Percentiles rank a stretch among this genome's conserved stretches.
Evolutionary conservation across 2,329 filamentous ascomycete genomes (phyloP).

Genomic region (Trichoderma semiorbis): DNA sequence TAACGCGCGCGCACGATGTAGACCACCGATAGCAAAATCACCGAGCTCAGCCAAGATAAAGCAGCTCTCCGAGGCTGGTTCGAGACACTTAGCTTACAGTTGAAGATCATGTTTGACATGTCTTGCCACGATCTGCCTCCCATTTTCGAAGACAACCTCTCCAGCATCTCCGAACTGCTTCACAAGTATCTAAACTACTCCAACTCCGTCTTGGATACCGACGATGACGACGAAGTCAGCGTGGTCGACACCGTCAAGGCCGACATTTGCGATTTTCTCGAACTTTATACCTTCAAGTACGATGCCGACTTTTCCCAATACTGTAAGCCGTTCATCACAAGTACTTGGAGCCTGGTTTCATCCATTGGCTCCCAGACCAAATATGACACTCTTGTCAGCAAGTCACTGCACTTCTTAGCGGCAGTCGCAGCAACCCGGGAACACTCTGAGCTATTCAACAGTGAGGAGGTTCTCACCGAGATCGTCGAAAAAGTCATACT

Average conservation of each 20-base stretch:
- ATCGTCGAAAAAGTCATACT: conserved; percentile 95
- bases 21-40: conserved; percentile 68
- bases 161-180: conserved; percentile 70
- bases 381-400: conserved; percentile 92
- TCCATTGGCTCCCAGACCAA: conserved; percentile 83
- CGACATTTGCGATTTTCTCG: conserved; percentile 86
- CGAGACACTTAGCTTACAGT: conserved; percentile 78
- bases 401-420: conserved; percentile 89
- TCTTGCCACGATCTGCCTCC: conserved; percentile 96
- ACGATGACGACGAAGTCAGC: conserved; percentile 86
- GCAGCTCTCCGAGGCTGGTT: conserved; percentile 73
- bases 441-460: conserved; percentile 83
- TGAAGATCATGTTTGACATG: conserved; percentile 93
- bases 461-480: conserved; percentile 71
- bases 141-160: conserved; percentile 86
- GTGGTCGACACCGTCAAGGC: conserved; percentile 83
- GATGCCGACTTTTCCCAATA: conserved; percentile 87
- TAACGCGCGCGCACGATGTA: conserved; percentile 27
- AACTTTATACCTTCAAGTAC: conserved; percentile 90
- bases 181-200: conserved; percentile 93
- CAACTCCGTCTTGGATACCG: conserved; percentile 75
- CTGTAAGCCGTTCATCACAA: conserved; percentile 79
- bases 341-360: conserved; percentile 87
- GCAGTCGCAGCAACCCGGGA: conserved; percentile 74
- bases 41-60: conserved; percentile 72